Percentiles rank a stretch among this genome's conserved stretches.
phyloP scores from a whole-genome alignment of 1,139 yeast genomes.

The Ashbya aceris region DNA sequence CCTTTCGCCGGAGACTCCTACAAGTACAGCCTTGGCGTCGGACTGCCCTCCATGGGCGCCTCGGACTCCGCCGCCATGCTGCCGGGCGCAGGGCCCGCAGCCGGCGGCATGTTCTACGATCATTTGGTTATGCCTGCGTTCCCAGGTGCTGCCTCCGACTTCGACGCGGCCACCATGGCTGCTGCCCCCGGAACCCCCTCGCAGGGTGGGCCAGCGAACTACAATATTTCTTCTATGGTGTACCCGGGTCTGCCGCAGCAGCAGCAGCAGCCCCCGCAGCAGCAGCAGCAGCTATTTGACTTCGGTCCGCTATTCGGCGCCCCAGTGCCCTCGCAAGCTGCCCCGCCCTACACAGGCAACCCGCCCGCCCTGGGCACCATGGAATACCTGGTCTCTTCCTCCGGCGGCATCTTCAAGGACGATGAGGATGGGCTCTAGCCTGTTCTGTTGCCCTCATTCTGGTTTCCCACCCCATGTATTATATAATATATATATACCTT shows the following conservation, averaged over 20 bases:
- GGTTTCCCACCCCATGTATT: neutral
- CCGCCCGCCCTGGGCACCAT: slow-evolving; percentile 5
- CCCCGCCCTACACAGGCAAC: neutral
- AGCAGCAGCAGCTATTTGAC: slow-evolving; percentile 1
- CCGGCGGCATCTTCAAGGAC: slow-evolving; percentile 3
- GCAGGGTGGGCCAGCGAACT: neutral
- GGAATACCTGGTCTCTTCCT: slow-evolving; percentile 4
- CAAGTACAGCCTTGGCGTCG: slow-evolving; percentile 5
- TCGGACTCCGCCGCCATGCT: neutral
- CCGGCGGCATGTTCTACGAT: slow-evolving; percentile 3
- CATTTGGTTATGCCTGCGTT: neutral
- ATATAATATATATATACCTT: neutral
- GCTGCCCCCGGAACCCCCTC: neutral
- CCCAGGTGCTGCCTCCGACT: neutral
- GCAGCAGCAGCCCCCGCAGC: neutral
- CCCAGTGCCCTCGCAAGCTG: neutral
- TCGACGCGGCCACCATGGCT: no score
- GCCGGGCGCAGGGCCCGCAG: slow-evolving; percentile 1
- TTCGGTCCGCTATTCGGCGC: slow-evolving; percentile 3
- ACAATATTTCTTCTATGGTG: slow-evolving; percentile 2
- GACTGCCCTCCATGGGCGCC: neutral
- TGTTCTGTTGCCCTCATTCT: neutral
- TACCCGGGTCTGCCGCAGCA: neutral
- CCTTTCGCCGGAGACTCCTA: slow-evolving; percentile 6
- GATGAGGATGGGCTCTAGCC: slow-evolving; percentile 1